These are phyloP conservation scores for Vigna reflexopilosa DNA, from an alignment of 306 rosid genomes.

Conservation along the genomic window DNA sequence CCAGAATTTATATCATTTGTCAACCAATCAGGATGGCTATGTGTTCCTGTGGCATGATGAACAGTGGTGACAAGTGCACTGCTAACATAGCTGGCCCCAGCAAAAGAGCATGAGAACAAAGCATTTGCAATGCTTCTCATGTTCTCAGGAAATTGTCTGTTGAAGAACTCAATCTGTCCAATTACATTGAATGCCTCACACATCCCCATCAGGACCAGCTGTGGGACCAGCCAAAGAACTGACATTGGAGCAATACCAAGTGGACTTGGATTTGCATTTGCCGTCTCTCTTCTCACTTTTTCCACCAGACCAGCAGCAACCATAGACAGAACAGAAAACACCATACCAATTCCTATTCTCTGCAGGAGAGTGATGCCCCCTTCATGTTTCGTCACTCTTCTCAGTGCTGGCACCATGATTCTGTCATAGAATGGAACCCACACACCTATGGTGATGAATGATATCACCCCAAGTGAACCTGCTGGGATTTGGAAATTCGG, in stretches of 20 bases:
- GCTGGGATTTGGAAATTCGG: slow-evolving; percentile 54
- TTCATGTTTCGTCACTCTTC: slow-evolving; percentile 45
- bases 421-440: slow-evolving; percentile 57
- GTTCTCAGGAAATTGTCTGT: slow-evolving; percentile 69
- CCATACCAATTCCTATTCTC: slow-evolving; percentile 53
- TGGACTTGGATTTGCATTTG: slow-evolving; percentile 44
- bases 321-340: slow-evolving; percentile 50
- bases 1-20: slow-evolving; percentile 68
- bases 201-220: slow-evolving; percentile 61
- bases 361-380: slow-evolving; percentile 52
- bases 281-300: slow-evolving; percentile 37
- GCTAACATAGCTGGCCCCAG: slow-evolving; percentile 64
- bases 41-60: slow-evolving; percentile 48
- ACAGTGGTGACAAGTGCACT: slow-evolving; percentile 51
- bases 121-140: slow-evolving; percentile 77
- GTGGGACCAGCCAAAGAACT: slow-evolving; percentile 68
- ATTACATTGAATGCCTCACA: slow-evolving; percentile 69
- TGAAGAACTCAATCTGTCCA: slow-evolving; percentile 71
- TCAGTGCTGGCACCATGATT: slow-evolving; percentile 43
- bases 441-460: slow-evolving; percentile 42
- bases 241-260: slow-evolving; percentile 54
- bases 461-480: slow-evolving; percentile 46
- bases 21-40: slow-evolving; percentile 65
- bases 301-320: slow-evolving; percentile 47
- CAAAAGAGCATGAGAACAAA: slow-evolving; percentile 62